These are phyloP conservation scores for Saururus chinensis DNA, from an alignment of 164 flowering plant genomes.

Conservation along the genomic window DNA sequence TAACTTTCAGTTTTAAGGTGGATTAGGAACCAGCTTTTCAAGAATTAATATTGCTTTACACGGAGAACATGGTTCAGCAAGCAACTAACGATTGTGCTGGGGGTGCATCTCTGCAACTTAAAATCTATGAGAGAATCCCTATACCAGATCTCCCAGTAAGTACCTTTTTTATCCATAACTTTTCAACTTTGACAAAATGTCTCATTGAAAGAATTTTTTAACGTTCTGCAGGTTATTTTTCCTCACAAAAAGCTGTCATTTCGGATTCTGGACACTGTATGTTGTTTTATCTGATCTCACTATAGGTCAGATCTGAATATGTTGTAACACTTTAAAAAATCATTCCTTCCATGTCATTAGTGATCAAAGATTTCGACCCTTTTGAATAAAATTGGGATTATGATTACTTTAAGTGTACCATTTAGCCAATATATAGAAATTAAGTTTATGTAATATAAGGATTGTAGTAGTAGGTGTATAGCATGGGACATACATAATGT, in stretches of 20 bases:
- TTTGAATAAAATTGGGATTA: too few species aligned
- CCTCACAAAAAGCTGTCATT: slow-evolving; percentile 95
- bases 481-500: too few species aligned
- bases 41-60: slow-evolving; percentile 80
- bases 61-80: slow-evolving; percentile 31
- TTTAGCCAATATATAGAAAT: too few species aligned
- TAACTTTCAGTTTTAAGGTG: not conserved
- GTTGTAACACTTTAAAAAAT: not conserved
- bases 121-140: slow-evolving; percentile 85
- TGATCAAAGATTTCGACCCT: too few species aligned
- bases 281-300: slow-evolving; percentile 5
- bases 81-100: slow-evolving; percentile 18
- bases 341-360: too few species aligned
- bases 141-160: slow-evolving; percentile 89
- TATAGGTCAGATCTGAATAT: not conserved
- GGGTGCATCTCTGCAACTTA: slow-evolving; percentile 58
- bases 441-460: too few species aligned
- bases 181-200: not conserved
- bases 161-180: not conserved
- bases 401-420: too few species aligned
- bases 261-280: slow-evolving; percentile 90
- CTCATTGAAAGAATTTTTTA: not conserved
- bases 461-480: too few species aligned
- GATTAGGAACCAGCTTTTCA: slow-evolving; percentile 86
- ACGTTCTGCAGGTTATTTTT: slow-evolving; percentile 69